A percentile compares a stretch with the other conserved stretches of the same genome.
Conservation (phyloP, 495 filamentous ascomycete genomes). For the Letharia columbiana region DNA sequence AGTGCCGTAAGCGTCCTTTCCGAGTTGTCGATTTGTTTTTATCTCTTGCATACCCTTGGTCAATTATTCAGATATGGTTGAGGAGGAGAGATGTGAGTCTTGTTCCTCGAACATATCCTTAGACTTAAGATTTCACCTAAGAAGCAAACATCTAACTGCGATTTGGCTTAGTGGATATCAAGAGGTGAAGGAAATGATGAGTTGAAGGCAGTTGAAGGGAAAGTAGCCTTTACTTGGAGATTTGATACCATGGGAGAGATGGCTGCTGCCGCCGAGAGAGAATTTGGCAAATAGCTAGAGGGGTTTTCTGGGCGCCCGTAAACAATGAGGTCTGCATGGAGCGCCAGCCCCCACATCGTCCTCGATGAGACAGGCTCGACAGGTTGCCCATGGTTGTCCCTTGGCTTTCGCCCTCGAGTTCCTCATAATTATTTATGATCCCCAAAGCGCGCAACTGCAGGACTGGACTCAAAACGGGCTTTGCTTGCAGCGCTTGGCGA, state of each 20-base stretch:
- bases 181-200: slow-evolving; percentile 39
- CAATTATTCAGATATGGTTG: not conserved
- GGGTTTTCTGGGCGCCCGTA: not conserved
- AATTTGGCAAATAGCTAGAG: slow-evolving; percentile 9
- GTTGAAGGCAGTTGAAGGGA: slow-evolving; percentile 32
- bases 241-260: slow-evolving; percentile 64
- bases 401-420: not conserved
- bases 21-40: not conserved
- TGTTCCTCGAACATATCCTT: not conserved
- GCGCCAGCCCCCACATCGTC: not conserved
- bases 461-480: no score
- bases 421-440: not conserved
- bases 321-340: not conserved
- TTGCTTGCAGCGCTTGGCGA: not conserved
- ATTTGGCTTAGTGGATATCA: slow-evolving; percentile 50
- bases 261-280: slow-evolving; percentile 56
- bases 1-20: slow-evolving; percentile 33
- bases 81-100: not conserved
- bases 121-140: not conserved
- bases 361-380: not conserved
- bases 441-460: not conserved
- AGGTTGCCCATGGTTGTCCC: no score
- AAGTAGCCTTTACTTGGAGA: slow-evolving; percentile 46
- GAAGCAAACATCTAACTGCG: not conserved
- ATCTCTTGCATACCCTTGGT: not conserved